These are phyloP conservation scores for Aegle marmelos DNA, from an alignment of 345 rosid genomes.

Conservation along the genomic window DNA sequence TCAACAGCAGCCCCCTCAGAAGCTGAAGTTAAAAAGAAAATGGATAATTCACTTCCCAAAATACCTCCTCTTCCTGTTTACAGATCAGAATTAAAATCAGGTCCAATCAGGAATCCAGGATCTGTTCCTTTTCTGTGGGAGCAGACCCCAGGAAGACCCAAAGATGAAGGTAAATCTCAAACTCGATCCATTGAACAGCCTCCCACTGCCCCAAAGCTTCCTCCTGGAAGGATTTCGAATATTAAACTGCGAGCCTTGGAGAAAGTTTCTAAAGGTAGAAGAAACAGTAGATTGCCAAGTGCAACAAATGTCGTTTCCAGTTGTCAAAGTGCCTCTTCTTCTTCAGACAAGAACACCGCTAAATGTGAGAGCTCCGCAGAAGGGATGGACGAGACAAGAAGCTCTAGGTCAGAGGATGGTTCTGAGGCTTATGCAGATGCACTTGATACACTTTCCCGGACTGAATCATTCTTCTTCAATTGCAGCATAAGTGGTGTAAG, in stretches of 20 bases:
- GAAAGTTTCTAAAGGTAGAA: slow-evolving; percentile 22
- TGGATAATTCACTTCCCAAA: slow-evolving; percentile 32
- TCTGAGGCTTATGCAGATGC: slow-evolving; percentile 52
- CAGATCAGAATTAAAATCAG: slow-evolving; percentile 83
- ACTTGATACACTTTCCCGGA: slow-evolving; percentile 47
- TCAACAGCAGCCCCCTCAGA: slow-evolving; percentile 32
- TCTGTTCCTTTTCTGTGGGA: slow-evolving; percentile 94
- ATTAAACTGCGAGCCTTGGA: slow-evolving; percentile 25
- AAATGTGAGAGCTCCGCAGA: slow-evolving; percentile 20
- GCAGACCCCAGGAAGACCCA: slow-evolving; percentile 76
- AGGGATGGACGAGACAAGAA: slow-evolving; percentile 30
- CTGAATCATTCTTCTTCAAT: slow-evolving; percentile 53
- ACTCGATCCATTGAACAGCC: slow-evolving; percentile 20
- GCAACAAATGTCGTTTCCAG: slow-evolving; percentile 5
- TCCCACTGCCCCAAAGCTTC: slow-evolving; percentile 70
- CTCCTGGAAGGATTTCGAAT: slow-evolving; percentile 64
- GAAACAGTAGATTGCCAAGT: slow-evolving; percentile 4
- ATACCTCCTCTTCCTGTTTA: slow-evolving; percentile 56
- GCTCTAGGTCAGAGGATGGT: slow-evolving; percentile 28
- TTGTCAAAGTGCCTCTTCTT: slow-evolving; percentile 17
- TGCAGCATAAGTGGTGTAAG: slow-evolving; percentile 61
- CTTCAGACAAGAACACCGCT: slow-evolving; percentile 12
- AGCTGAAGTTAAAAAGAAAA: slow-evolving; percentile 40
- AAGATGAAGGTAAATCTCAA: slow-evolving; percentile 43
- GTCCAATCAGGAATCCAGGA: slow-evolving; percentile 81